phyloP scores from a whole-genome alignment of 148 eudicot species.

The Pharnaceum exiguum region DNA sequence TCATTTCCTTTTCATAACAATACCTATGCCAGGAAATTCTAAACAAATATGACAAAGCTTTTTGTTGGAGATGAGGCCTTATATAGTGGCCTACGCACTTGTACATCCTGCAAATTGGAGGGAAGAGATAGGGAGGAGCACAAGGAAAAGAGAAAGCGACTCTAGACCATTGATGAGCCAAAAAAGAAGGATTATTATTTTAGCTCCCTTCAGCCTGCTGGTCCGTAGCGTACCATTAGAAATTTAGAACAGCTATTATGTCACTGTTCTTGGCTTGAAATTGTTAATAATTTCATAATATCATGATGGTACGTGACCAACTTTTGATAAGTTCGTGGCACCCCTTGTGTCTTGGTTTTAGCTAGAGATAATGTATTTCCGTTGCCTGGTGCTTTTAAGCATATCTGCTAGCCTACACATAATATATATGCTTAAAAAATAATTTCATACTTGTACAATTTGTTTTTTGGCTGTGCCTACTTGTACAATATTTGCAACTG shows the following conservation, averaged over 20 bases:
- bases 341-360: constrained; percentile 19
- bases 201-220: neutral
- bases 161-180: neutral
- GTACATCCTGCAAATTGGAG: constrained; percentile 11
- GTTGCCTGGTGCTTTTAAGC: constrained; percentile 1
- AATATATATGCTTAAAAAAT: constrained; percentile 7
- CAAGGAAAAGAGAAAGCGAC: neutral
- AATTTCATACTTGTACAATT: neutral
- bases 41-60: neutral
- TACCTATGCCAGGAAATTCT: neutral
- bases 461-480: constrained; percentile 14
- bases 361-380: constrained; percentile 9
- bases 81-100: constrained; percentile 10
- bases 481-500: neutral
- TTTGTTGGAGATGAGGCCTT: constrained; percentile 7
- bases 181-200: neutral
- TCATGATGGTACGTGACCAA: neutral
- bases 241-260: neutral
- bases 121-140: neutral
- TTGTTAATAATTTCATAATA: neutral
- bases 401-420: constrained; percentile 5
- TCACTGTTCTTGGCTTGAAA: neutral
- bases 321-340: constrained; percentile 16
- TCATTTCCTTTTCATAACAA: neutral
- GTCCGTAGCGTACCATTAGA: constrained; percentile 12